phyloP scores from a whole-genome alignment of 805 yeast species.

The Saccharomyces paradoxus region DNA sequence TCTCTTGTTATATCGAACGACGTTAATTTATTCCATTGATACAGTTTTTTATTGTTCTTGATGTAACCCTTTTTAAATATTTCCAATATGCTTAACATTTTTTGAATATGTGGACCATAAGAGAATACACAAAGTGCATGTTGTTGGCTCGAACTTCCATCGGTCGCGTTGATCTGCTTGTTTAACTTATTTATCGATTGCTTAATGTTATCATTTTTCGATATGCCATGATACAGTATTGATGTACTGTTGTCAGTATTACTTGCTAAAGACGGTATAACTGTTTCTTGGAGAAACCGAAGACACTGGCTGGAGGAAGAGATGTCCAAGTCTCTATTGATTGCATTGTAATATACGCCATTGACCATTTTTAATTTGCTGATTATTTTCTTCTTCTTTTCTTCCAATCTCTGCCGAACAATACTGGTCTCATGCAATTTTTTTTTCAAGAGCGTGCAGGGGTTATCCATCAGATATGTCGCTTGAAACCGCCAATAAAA shows the following conservation, averaged over 20 bases:
- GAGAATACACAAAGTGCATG: slow-evolving; percentile 9
- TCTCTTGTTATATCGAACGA: slow-evolving; percentile 13
- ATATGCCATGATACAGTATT: neutral
- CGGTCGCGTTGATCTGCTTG: neutral
- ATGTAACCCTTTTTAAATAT: slow-evolving; percentile 9
- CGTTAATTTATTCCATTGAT: slow-evolving; percentile 22
- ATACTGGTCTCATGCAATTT: neutral
- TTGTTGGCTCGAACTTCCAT: neutral
- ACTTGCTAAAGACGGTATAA: neutral
- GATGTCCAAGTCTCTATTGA: neutral
- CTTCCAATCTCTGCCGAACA: neutral
- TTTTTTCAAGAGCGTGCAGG: neutral
- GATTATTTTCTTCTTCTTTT: neutral
- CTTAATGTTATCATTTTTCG: slow-evolving; percentile 17
- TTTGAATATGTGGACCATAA: slow-evolving; percentile 22
- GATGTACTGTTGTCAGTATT: neutral
- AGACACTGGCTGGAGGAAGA: neutral
- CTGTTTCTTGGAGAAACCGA: neutral
- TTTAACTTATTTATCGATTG: slow-evolving; percentile 11
- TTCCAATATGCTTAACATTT: slow-evolving; percentile 16
- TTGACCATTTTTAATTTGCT: neutral
- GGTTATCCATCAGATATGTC: neutral
- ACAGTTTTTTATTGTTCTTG: neutral
- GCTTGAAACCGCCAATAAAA: neutral
- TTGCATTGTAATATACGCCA: slow-evolving; percentile 5